A percentile compares a stretch with the other conserved stretches of the same genome.
Conservation (phyloP, 331 rosid species). For the Arachis monticola region DNA sequence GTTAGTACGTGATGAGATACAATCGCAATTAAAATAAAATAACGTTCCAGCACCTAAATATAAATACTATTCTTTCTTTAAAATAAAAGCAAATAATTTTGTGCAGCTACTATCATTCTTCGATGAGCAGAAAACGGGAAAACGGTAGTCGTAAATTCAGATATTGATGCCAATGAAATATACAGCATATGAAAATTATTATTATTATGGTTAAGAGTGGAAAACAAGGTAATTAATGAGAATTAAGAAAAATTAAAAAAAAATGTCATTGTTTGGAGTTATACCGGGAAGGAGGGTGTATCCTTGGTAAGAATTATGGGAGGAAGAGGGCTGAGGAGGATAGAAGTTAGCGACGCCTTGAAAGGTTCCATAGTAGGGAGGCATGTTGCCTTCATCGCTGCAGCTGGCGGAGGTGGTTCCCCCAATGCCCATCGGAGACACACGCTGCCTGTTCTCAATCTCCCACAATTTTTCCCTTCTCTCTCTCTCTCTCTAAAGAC, state of each 20-base stretch:
- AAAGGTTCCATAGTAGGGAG: conserved; percentile 76
- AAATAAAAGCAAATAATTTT: background rate
- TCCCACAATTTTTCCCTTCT: background rate
- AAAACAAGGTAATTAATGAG: too few relatives aligned
- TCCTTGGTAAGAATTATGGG: conserved; percentile 45
- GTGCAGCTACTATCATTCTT: background rate
- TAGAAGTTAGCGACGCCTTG: conserved; percentile 84
- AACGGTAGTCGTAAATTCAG: too few relatives aligned
- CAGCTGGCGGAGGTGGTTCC: too few relatives aligned
- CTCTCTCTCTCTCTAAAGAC: too few relatives aligned
- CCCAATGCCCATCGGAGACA: conserved; percentile 24
- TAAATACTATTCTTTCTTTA: too few relatives aligned
- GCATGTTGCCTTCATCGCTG: conserved; percentile 57
- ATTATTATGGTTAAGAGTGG: background rate
- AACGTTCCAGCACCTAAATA: too few relatives aligned
- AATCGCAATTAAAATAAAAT: too few relatives aligned
- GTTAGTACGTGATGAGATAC: too few relatives aligned
- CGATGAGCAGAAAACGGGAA: too few relatives aligned
- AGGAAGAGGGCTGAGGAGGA: conserved; percentile 44
- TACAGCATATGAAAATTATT: background rate
- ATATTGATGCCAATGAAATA: background rate
- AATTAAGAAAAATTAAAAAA: too few relatives aligned
- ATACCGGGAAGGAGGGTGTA: conserved; percentile 62
- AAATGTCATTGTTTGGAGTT: too few relatives aligned
- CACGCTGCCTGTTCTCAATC: background rate